Evolutionary conservation across 805 yeast genomes (phyloP).

Genomic region (Pichia nanzhaoensis): DNA sequence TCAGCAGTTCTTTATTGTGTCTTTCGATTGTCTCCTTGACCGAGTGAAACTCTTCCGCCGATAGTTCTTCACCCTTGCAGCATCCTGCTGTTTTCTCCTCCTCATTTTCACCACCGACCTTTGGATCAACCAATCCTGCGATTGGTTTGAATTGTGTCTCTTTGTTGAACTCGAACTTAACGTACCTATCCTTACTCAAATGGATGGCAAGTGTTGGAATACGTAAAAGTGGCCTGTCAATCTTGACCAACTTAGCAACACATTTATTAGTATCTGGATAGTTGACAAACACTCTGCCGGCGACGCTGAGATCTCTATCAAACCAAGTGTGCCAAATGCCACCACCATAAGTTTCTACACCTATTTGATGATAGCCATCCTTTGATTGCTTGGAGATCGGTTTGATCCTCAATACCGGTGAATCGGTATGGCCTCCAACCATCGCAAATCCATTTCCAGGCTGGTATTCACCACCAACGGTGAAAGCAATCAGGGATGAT

Average conservation of each 20-base stretch:
- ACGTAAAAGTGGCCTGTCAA: slow-evolving; percentile 77
- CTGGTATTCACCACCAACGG: slow-evolving; percentile 63
- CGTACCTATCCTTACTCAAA: slow-evolving; percentile 67
- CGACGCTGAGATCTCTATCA: slow-evolving; percentile 85
- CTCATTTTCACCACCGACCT: slow-evolving; percentile 1
- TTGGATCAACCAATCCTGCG: slow-evolving; percentile 46
- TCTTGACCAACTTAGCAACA: slow-evolving; percentile 65
- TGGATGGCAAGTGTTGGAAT: slow-evolving; percentile 96
- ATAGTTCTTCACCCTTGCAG: slow-evolving; percentile 43
- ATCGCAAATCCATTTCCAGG: slow-evolving; percentile 82
- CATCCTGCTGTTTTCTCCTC: slow-evolving; percentile 28
- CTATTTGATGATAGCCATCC: slow-evolving; percentile 82
- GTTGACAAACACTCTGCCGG: slow-evolving; percentile 80
- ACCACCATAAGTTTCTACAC: slow-evolving; percentile 94
- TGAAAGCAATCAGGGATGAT: slow-evolving; percentile 83
- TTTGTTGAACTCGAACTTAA: slow-evolving; percentile 80
- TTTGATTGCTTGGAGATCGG: slow-evolving; percentile 67
- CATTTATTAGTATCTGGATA: slow-evolving; percentile 39
- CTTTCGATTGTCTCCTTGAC: slow-evolving; percentile 60
- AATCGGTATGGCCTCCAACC: slow-evolving; percentile 95
- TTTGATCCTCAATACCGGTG: slow-evolving; percentile 83
- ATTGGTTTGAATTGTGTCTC: slow-evolving; percentile 85
- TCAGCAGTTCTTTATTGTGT: slow-evolving; percentile 68
- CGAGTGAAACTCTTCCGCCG: slow-evolving; percentile 54
- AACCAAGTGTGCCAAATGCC: slow-evolving; percentile 97